Conservation (phyloP, 2,329 filamentous ascomycete species). For the Herpotrichia juniperi region DNA sequence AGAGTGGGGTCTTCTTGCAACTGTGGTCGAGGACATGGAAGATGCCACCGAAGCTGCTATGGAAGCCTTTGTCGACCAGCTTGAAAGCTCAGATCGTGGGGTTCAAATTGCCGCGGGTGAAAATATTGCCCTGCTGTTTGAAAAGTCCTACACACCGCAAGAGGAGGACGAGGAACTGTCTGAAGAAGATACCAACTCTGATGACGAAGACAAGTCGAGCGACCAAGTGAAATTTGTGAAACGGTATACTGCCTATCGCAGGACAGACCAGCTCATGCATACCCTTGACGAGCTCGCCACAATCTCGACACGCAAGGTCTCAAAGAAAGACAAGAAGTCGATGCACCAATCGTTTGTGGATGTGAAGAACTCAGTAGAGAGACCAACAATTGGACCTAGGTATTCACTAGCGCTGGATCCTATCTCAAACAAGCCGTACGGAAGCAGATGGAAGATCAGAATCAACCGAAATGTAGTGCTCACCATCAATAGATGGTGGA, state of each 20-base stretch:
- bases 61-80: constrained; percentile 83
- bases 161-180: constrained; percentile 62
- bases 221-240: constrained; percentile 56
- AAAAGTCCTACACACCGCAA: constrained; percentile 68
- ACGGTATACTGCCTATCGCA: constrained; percentile 71
- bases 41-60: constrained; percentile 73
- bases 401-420: constrained; percentile 69
- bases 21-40: constrained; percentile 76
- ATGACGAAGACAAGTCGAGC: constrained; percentile 43
- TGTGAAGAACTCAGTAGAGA: constrained; percentile 69
- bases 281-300: constrained; percentile 65
- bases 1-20: constrained; percentile 81
- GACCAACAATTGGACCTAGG: constrained; percentile 69
- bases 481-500: constrained; percentile 76
- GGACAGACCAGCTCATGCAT: constrained; percentile 65
- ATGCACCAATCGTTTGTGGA: constrained; percentile 71
- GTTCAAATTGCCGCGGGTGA: constrained; percentile 80
- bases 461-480: constrained; percentile 65
- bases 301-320: constrained; percentile 65
- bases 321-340: constrained; percentile 69
- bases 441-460: constrained; percentile 64
- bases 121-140: constrained; percentile 83
- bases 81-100: constrained; percentile 73
- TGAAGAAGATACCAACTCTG: constrained; percentile 56
- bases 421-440: constrained; percentile 63